Conservation (phyloP, 2,329 filamentous ascomycete genomes). For the Plectosphaerella cucumerina region DNA sequence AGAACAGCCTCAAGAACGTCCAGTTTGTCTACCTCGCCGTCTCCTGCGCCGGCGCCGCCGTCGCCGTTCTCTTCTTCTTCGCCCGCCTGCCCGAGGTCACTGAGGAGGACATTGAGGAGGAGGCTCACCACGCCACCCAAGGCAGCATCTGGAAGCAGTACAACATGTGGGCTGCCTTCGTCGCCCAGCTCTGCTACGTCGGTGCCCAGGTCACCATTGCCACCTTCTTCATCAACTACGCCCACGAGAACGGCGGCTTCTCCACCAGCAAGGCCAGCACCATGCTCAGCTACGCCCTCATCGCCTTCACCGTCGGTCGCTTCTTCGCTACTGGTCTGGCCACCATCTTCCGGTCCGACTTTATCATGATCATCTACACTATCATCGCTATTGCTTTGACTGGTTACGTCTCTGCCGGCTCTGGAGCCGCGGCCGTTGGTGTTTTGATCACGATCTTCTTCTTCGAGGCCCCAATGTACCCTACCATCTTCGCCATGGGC, state of each 20-base stretch:
- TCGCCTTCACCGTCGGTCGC: conserved; percentile 44
- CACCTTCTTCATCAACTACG: conserved; percentile 70
- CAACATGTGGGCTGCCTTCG: conserved; percentile 70
- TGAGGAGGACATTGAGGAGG: conserved; percentile 24
- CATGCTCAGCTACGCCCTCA: conserved; percentile 27
- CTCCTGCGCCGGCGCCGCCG: conserved; percentile 63
- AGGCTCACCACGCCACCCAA: conserved; percentile 44
- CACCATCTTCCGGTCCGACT: conserved; percentile 41
- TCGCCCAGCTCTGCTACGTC: conserved; percentile 75
- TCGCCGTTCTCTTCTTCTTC: conserved; percentile 64
- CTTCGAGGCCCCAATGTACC: conserved; percentile 55
- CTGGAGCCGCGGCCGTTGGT: conserved; percentile 46
- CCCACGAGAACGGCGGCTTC: conserved; percentile 45
- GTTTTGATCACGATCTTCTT: conserved; percentile 53
- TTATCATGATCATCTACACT: conserved; percentile 19
- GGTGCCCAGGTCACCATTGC: conserved; percentile 67
- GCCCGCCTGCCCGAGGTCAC: conserved; percentile 69
- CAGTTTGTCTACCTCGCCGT: conserved; percentile 77
- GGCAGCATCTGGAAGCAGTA: conserved; percentile 67
- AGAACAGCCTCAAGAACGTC: conserved; percentile 58
- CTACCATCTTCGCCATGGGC: conserved; percentile 54
- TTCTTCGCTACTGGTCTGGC: conserved; percentile 47
- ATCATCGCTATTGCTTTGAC: conserved; percentile 40
- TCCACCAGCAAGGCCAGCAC: conserved; percentile 30
- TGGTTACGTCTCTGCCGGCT: conserved; percentile 20